Base-by-base conservation (phyloP, 768 basidiomycete genomes). In the Suillus plorans region DNA sequence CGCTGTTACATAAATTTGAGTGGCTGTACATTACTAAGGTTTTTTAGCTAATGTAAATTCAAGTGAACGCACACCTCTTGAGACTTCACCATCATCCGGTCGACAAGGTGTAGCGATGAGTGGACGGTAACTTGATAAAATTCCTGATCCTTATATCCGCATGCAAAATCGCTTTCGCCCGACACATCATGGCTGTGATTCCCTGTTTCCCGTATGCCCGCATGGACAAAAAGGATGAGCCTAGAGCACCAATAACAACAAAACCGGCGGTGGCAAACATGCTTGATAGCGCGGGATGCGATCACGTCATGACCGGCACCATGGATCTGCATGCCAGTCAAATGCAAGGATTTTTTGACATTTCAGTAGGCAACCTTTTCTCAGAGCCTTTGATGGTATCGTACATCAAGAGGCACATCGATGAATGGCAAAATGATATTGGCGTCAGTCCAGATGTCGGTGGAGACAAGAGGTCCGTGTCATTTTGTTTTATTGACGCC, bases 331-430 rank as follows among this genome's bases (percentile, higher is more conserved):
- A 98, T 73, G 96, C 97, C 49, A 92, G 91, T 71, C 97, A 99
- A 80, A 99, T 98, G 65, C 97, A 99, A 74, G 97, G 97, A 8
- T 99, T 99, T 82, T 99, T 99, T n/a, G 95, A 98, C 76, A 94
- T 99, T 69, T 96, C 97, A 10, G 96, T 97, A 31, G 97, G 98
- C 80, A 99, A 99, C 76, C 83, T 99, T 53, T 99, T 91, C 80
- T 95, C 94, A 44, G 97, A 99, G 76, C 95, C 97, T 2, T 82
- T 96, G 66, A 97, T 97, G 92, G 83, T 97, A 67, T 82, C 90
- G 20, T 98, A 95, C 79, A 95, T 99, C 78, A 94, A 94, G 79
- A 83, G 86, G 53, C 83, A 89, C 73, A 92, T 99, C 62, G 84
- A 87, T 2, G 89, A 83, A n/a, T 98, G 97, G 91, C 74, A 89